phyloP scores from a whole-genome alignment of 1,139 yeast species.

The Pichia sp. region DNA sequence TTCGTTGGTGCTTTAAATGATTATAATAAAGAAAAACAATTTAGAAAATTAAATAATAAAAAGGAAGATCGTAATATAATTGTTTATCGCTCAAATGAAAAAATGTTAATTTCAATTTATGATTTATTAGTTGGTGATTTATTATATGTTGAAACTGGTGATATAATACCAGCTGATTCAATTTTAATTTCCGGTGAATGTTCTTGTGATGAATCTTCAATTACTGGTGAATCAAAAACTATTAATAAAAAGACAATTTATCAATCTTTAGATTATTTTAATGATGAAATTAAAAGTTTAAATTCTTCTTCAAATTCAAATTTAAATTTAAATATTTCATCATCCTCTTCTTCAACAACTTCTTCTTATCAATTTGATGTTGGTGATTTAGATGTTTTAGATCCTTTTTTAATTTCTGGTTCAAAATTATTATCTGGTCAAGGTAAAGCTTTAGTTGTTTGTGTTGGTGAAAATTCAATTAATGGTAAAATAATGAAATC shows the following conservation, averaged over 20 bases:
- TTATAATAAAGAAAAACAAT: slow-evolving; percentile 93
- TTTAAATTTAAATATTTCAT: no score
- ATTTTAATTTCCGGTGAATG: slow-evolving; percentile 70
- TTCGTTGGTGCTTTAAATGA: slow-evolving; percentile 92
- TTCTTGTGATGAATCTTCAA: slow-evolving; percentile 86
- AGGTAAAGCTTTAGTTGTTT: slow-evolving; percentile 81
- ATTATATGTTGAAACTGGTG: slow-evolving; percentile 83
- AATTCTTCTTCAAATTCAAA: neutral
- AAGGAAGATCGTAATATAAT: slow-evolving; percentile 81
- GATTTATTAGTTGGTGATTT: slow-evolving; percentile 85
- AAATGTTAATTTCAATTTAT: slow-evolving; percentile 62
- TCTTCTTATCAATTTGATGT: slow-evolving; percentile 39
- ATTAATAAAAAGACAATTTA: slow-evolving; percentile 59
- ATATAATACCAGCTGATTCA: slow-evolving; percentile 85
- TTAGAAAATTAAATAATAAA: slow-evolving; percentile 76
- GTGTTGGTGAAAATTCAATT: slow-evolving; percentile 83
- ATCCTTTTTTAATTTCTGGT: slow-evolving; percentile 89
- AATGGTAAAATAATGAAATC: slow-evolving; percentile 90
- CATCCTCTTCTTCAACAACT: no score
- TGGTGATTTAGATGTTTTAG: slow-evolving; percentile 44
- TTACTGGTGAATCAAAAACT: slow-evolving; percentile 91
- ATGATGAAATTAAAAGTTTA: slow-evolving; percentile 10
- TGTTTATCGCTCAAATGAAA: slow-evolving; percentile 69
- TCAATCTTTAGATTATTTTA: slow-evolving; percentile 36
- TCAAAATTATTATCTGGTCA: slow-evolving; percentile 79